phyloP scores from a whole-genome alignment of 768 basidiomycete genomes.

The Collybia sp. region DNA sequence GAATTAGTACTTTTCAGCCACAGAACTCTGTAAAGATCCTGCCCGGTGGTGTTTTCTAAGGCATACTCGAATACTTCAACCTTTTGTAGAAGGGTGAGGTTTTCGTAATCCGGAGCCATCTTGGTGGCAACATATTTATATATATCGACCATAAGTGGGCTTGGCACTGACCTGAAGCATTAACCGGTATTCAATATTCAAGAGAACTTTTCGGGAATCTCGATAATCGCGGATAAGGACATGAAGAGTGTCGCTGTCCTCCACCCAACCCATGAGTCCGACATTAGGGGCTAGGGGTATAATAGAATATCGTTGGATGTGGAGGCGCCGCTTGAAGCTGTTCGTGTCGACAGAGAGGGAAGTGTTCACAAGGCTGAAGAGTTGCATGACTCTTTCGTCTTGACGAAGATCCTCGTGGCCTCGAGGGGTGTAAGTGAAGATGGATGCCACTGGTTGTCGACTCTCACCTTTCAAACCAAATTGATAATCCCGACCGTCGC shows the following conservation, averaged over 20 bases:
- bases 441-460: background rate
- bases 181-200: constrained; percentile 97
- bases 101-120: constrained; percentile 99
- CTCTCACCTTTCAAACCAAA: constrained; percentile 81
- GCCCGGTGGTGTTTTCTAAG: constrained; percentile 95
- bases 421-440: constrained; percentile 21
- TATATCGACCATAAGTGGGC: background rate
- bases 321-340: constrained; percentile 93
- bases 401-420: constrained; percentile 99
- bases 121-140: constrained; percentile 28
- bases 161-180: constrained; percentile 82
- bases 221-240: constrained; percentile 95
- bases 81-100: constrained; percentile 90
- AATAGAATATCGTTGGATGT: constrained; percentile 89
- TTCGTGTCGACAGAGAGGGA: constrained; percentile 88
- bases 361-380: constrained; percentile 96
- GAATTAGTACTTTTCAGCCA: constrained; percentile 96
- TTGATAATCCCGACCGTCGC: constrained; percentile 91
- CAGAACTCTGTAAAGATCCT: constrained; percentile 92
- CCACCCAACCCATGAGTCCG: constrained; percentile 93
- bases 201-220: constrained; percentile 91
- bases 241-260: constrained; percentile 92
- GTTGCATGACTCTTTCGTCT: constrained; percentile 98
- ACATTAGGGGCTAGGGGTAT: constrained; percentile 95
- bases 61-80: constrained; percentile 99